Evolutionary conservation across 768 basidiomycete species (phyloP).

Genomic region (Trametes cubensis): DNA sequence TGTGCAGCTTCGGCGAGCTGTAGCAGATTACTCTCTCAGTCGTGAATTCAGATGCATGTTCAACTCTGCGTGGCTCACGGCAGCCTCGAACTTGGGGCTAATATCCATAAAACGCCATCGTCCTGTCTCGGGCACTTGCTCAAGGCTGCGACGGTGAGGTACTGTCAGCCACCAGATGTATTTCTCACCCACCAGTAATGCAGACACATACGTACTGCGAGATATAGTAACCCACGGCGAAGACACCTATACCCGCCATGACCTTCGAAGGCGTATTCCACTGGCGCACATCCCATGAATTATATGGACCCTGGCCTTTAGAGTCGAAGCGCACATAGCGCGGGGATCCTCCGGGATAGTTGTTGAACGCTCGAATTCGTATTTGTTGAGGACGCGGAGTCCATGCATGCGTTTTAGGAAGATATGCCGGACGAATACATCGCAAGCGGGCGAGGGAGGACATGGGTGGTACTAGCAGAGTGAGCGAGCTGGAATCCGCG

Average conservation of each 20-base stretch:
- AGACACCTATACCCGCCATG: conserved; percentile 22
- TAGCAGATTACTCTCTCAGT: neutral
- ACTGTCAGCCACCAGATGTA: no score
- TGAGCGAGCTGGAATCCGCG: neutral
- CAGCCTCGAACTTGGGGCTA: conserved; percentile 56
- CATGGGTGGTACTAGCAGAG: neutral
- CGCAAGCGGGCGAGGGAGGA: conserved; percentile 3
- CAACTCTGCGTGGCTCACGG: conserved; percentile 38
- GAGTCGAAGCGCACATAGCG: conserved; percentile 27
- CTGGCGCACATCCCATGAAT: conserved; percentile 19
- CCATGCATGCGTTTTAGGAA: neutral
- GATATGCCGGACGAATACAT: neutral
- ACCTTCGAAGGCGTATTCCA: conserved; percentile 24
- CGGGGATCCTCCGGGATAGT: conserved; percentile 7
- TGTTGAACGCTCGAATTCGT: neutral
- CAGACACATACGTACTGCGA: conserved; percentile 34
- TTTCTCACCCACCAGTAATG: no score
- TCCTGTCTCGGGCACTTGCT: conserved; percentile 84
- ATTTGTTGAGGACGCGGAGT: neutral
- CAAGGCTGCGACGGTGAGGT: conserved; percentile 53
- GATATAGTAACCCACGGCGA: conserved; percentile 32
- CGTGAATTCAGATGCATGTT: neutral
- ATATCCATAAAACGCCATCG: conserved; percentile 89
- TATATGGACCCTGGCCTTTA: conserved; percentile 5
- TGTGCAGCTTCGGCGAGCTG: conserved; percentile 49